Evolutionary conservation across 805 yeast species (phyloP), one percentile per base, ranked within the genome.

Genomic region (Hanseniaspora hatyaiensis): DNA sequence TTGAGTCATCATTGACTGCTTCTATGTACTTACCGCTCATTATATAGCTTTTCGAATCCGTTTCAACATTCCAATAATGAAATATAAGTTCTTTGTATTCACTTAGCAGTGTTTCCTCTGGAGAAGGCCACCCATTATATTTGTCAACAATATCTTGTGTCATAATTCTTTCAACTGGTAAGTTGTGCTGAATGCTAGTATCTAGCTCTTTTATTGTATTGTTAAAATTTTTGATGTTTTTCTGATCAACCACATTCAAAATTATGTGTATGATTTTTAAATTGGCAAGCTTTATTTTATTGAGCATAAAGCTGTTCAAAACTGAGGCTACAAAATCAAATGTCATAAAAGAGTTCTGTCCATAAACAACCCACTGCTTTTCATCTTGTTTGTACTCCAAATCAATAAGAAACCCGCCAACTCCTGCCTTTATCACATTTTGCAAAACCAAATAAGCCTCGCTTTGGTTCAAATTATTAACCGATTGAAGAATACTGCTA

Each of bases 61-160:
- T 29, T 13, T 19, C 44, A n/a, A 39, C 29, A 28, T 38, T 46
- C 11, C 15, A 22, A 18, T 24, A 46, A 18, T 39, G 43, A 24
- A 46, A 46, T 6, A 16, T 20, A 16, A 46, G 18, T 26, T 46
- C 37, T 26, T 18, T 38, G 29, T 20, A n/a, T 3, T 16, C n/a
- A 15, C 24, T 22, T 6, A 39, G n/a, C 12, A 45, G 31, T 1
- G 37, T 31, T n/a, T 45, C 18, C 11, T 11, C 32, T 1, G 34
- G 32, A 1, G 42, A 20, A 12, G 49, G 49, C 49, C 49, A 45
- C 4, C 38, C 38, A 24, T 18, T 19, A 24, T 36, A 19, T 5
- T 13, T 9, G 2, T 30, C 15, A 3, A 45, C 8, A 11, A 22
- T 15, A 1, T 8, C 8, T 22, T 6, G 1, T 6, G 36, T 44